These are phyloP conservation scores for Rhizopus sp. DNA, from an alignment of 371 early-diverging fungal genomes.

Conservation along the genomic window DNA sequence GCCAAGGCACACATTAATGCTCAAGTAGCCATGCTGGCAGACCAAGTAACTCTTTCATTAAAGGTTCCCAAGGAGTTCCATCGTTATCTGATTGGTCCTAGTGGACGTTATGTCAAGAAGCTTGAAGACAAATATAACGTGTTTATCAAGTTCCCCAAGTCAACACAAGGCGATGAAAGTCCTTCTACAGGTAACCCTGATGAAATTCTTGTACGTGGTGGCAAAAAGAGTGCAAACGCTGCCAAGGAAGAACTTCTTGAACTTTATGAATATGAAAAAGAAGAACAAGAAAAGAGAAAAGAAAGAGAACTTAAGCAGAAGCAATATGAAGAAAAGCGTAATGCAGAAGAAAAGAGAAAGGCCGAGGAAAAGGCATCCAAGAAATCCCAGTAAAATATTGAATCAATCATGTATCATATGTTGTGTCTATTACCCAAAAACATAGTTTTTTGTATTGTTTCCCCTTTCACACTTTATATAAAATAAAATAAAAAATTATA, in stretches of 20 bases:
- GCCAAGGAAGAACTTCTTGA: conserved; percentile 80
- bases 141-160: conserved; percentile 72
- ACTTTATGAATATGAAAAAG: conserved; percentile 75
- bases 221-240: conserved; percentile 70
- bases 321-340: conserved; percentile 36
- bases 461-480: too few species aligned
- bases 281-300: conserved; percentile 53
- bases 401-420: too few species aligned
- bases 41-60: conserved; percentile 66
- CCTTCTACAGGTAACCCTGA: conserved; percentile 45
- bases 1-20: conserved; percentile 74
- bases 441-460: too few species aligned
- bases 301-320: conserved; percentile 45
- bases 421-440: too few species aligned
- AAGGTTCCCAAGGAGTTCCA: conserved; percentile 69
- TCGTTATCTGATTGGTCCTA: conserved; percentile 74
- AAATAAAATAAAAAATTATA: too few species aligned
- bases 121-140: conserved; percentile 84
- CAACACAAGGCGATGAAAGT: conserved; percentile 52
- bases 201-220: conserved; percentile 74
- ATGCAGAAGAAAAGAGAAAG: conserved; percentile 54
- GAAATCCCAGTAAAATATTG: conserved; percentile 1
- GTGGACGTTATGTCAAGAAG: conserved; percentile 77
- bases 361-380: conserved; percentile 61
- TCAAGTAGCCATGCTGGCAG: conserved; percentile 74